Percentiles rank a stretch among this genome's conserved stretches.
Conservation (phyloP, 768 basidiomycete species). For the Neoboletus brunneissimus region DNA sequence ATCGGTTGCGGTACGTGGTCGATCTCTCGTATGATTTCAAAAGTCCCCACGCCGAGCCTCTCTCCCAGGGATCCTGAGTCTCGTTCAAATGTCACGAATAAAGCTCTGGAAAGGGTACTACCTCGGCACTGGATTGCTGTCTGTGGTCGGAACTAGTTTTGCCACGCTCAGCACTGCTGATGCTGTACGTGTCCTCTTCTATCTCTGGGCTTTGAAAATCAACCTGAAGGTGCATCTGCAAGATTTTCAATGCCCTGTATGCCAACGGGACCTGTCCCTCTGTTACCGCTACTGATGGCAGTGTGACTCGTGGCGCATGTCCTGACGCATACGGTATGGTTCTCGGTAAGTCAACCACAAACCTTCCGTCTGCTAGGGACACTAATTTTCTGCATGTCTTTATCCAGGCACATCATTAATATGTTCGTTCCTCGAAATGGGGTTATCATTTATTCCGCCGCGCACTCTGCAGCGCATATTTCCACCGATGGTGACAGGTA, state of each 20-base stretch:
- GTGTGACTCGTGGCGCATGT: conserved; percentile 55
- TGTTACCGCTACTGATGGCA: conserved; percentile 54
- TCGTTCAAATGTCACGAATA: conserved; percentile 76
- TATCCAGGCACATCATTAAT: conserved; percentile 66
- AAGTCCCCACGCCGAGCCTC: background rate
- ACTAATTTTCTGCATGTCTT: background rate
- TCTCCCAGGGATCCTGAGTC: conserved; percentile 62
- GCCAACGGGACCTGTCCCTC: conserved; percentile 73
- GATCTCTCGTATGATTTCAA: background rate
- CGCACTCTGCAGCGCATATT: conserved; percentile 63
- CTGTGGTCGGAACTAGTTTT: conserved; percentile 81
- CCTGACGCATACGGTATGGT: conserved; percentile 81
- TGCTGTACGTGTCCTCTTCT: conserved; percentile 42
- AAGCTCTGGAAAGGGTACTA: conserved; percentile 60
- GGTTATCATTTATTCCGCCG: conserved; percentile 69
- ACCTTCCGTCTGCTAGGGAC: background rate
- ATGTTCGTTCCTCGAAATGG: conserved; percentile 79
- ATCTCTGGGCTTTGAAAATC: background rate
- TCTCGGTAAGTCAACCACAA: conserved; percentile 44
- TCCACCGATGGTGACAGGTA: conserved; percentile 77
- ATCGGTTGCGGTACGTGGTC: conserved; percentile 65
- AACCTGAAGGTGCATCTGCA: background rate
- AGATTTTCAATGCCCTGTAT: conserved; percentile 80
- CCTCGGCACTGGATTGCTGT: conserved; percentile 77
- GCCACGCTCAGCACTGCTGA: conserved; percentile 73